Evolutionary conservation across 306 rosid genomes (phyloP).

Genomic region (Hippophae tibetana): DNA sequence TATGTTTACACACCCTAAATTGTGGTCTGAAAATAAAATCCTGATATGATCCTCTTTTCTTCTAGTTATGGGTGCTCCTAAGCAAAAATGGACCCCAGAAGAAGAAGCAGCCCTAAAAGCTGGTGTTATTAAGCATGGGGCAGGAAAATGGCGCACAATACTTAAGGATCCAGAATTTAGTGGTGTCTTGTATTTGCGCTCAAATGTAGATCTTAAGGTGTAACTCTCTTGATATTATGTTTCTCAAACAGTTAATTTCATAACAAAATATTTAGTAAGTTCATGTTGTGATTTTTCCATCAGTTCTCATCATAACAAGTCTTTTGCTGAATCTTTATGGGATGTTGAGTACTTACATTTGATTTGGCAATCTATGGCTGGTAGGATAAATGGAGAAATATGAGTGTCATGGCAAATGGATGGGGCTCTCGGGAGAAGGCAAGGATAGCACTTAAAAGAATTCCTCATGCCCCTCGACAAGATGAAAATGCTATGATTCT

Average conservation of each 20-base stretch:
- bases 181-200: slow-evolving; percentile 62
- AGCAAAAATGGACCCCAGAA: slow-evolving; percentile 89
- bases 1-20: too few species aligned
- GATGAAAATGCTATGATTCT: slow-evolving; percentile 44
- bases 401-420: slow-evolving; percentile 90
- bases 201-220: slow-evolving; percentile 98
- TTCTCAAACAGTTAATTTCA: neutral
- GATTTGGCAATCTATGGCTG: slow-evolving; percentile 16
- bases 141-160: slow-evolving; percentile 95
- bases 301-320: slow-evolving; percentile 1
- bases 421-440: slow-evolving; percentile 89
- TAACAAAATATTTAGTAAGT: neutral
- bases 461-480: slow-evolving; percentile 44
- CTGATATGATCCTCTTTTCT: slow-evolving; percentile 11
- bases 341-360: neutral
- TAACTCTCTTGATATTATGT: slow-evolving; percentile 15
- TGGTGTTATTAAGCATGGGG: slow-evolving; percentile 95
- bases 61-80: slow-evolving; percentile 85
- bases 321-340: slow-evolving; percentile 8
- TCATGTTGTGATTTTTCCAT: neutral
- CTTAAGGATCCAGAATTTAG: slow-evolving; percentile 91
- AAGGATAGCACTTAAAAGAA: slow-evolving; percentile 51
- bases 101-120: slow-evolving; percentile 96
- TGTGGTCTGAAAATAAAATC: too few species aligned
- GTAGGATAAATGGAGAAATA: slow-evolving; percentile 97